phyloP scores from a whole-genome alignment of 139 green algal genomes.

The Limnomonas spitsbergensis region DNA sequence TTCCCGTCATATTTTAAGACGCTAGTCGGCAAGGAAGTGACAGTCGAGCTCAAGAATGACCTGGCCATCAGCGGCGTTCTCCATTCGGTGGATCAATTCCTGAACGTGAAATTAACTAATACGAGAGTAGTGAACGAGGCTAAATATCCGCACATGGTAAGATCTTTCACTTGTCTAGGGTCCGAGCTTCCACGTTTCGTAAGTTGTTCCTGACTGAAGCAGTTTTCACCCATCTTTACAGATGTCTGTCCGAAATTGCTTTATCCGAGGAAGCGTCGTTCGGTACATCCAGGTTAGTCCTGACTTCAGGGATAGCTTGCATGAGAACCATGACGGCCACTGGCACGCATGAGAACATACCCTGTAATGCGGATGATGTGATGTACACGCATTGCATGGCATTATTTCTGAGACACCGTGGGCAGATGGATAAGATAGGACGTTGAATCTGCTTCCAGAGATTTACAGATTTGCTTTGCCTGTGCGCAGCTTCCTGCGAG shows the following conservation, averaged over 20 bases:
- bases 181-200: neutral
- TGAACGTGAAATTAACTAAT: slow-evolving; percentile 98
- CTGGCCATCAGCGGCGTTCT: slow-evolving; percentile 88
- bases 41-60: slow-evolving; percentile 99
- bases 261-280: slow-evolving; percentile 96
- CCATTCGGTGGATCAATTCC: slow-evolving; percentile 97
- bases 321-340: neutral
- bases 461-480: neutral
- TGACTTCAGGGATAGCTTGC: neutral
- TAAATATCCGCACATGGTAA: slow-evolving; percentile 95
- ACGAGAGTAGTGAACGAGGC: slow-evolving; percentile 80
- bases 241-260: slow-evolving; percentile 95
- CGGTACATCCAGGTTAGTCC: slow-evolving; percentile 81
- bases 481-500: slow-evolving; percentile 75
- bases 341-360: too few species aligned
- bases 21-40: slow-evolving; percentile 90
- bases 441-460: too few species aligned
- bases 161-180: neutral
- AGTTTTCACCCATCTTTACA: slow-evolving; percentile 29
- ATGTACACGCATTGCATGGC: too few species aligned
- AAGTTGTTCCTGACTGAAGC: neutral
- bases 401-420: too few species aligned
- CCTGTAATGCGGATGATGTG: too few species aligned
- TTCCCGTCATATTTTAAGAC: slow-evolving; percentile 96
- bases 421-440: too few species aligned